Evolutionary conservation across 495 filamentous ascomycete species (phyloP), one percentile per base, ranked within the genome.

Genomic region (Hyaloscypha hepaticicola): DNA sequence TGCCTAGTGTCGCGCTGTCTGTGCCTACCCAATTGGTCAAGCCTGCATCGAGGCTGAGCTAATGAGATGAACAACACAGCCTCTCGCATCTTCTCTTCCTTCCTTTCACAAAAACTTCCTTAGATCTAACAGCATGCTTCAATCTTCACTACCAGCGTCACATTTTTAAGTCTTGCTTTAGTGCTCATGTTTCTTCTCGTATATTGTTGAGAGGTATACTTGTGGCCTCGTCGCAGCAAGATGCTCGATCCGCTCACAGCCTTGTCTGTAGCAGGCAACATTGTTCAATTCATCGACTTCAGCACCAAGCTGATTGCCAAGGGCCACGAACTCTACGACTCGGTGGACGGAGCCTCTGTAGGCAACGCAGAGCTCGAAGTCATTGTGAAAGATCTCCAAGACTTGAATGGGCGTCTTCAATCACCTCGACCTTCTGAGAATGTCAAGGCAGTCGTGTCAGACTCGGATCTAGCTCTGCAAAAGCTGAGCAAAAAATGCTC

Each of bases 201-300:
- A 9, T 53, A 7, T 26, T 1, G 5, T 16, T 16, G 7, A 16
- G 22, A 50, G 7, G 22, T 16, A 19, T 6, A 6, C 5, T 53
- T 5, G 26, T 5, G 25, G 21, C 22, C 22, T 9, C 1, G 22
- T 8, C 8, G 4, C 21, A 21, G 2, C 4, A 28, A 7, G 22
- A 53, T 53, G 53, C 53, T 57, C 11, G 53, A 57, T 8, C 26
- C 53, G 1, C 53, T 57, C 26, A 57, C 53, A 57, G 53, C 53
- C 53, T 57, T 57, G 28, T 57, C 53, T 0, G 0, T 63, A 16
- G 61, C 61, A 19, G 9, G 28, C 21, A 29, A 14, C 4, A 27
- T 63, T 14, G 33, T 63, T 22, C 61, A 63, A 57, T 63, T 63
- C 31, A 19, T 63, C 22, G 41, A 55, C 22, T 63, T 63, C 52